Evolutionary conservation across 2,329 filamentous ascomycete species (phyloP), one percentile per base, ranked within the genome.

Genomic region (Colletotrichum viniferum): DNA sequence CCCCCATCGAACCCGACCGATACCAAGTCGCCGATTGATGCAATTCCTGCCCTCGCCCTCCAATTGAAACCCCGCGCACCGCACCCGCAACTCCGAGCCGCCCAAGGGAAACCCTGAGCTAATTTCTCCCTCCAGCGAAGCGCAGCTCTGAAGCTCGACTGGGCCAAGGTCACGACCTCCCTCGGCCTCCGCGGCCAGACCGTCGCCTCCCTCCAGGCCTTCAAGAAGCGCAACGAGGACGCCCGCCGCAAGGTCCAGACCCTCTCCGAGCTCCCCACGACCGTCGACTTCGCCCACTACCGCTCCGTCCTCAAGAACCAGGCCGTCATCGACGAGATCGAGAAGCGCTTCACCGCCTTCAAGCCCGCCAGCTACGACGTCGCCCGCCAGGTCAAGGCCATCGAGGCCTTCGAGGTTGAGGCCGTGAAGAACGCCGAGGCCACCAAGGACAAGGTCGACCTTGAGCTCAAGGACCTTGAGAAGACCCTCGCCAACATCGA

Each of bases 161-260:
- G 97, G 97, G 92, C 92, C 89, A 97, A 97, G 90, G 92, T 99
- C 84, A 94, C 94, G 88, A 92, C 92, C 88, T 97, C 96, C 84
- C 96, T 99, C 83, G 96, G 96, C 86, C 95, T 99, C 87, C 95
- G 95, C 87, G 97, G 97, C 86, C 95, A 96, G 90, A 99, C 97
- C 81, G 96, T 95, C 81, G 89, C 94, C 82, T 94, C 96, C 77
- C 95, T 99, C 77, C 94, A 96, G 86, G 92, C 95, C 80, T 99
- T 99, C 94, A 99, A 99, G 93, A 97, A 98, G 93, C 96, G 97
- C 89, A 98, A 98, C 91, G 97, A 99, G 86, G 96, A 98, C 86
- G 96, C 95, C 85, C 96, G 96, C 88, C 96, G 97, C 90, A 96
- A 96, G 89, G 91, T 99, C 77, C 92, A 94, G 87, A 82, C 92